Conservation (phyloP, 768 basidiomycete species). For the Lactarius sanguifluus region DNA sequence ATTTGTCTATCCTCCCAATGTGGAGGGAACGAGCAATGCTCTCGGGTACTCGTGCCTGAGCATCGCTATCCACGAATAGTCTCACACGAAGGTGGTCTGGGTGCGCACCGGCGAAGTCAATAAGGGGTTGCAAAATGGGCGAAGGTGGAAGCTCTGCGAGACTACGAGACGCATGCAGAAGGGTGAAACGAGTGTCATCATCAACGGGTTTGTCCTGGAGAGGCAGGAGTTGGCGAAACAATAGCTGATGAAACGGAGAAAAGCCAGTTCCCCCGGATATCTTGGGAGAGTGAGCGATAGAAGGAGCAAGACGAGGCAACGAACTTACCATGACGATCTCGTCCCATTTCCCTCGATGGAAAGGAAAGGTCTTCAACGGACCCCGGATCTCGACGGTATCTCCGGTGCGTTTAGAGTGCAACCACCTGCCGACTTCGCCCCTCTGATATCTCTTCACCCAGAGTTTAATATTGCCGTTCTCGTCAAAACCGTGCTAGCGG, state of each 20-base stretch:
- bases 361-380: constrained; percentile 66
- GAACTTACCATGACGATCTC: constrained; percentile 70
- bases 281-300: constrained; percentile 39
- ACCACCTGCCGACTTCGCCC: constrained; percentile 83
- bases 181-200: constrained; percentile 55
- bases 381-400: constrained; percentile 75
- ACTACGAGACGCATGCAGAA: constrained; percentile 68
- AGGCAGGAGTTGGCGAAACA: constrained; percentile 51
- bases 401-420: constrained; percentile 66
- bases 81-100: constrained; percentile 57
- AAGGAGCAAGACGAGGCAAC: background rate
- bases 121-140: constrained; percentile 54
- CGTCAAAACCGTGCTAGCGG: constrained; percentile 71
- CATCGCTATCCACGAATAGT: constrained; percentile 58
- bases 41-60: constrained; percentile 24
- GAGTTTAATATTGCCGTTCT: constrained; percentile 63
- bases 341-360: constrained; percentile 64
- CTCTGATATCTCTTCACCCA: constrained; percentile 80
- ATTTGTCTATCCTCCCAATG: constrained; percentile 56
- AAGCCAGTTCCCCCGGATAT: constrained; percentile 88
- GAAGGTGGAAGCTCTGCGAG: constrained; percentile 70
- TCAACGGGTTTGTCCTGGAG: constrained; percentile 30
- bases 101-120: constrained; percentile 46
- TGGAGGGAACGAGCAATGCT: constrained; percentile 35
- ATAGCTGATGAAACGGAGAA: constrained; percentile 79